phyloP scores from a whole-genome alignment of 768 basidiomycete genomes.

The Pisolithus orientalis region DNA sequence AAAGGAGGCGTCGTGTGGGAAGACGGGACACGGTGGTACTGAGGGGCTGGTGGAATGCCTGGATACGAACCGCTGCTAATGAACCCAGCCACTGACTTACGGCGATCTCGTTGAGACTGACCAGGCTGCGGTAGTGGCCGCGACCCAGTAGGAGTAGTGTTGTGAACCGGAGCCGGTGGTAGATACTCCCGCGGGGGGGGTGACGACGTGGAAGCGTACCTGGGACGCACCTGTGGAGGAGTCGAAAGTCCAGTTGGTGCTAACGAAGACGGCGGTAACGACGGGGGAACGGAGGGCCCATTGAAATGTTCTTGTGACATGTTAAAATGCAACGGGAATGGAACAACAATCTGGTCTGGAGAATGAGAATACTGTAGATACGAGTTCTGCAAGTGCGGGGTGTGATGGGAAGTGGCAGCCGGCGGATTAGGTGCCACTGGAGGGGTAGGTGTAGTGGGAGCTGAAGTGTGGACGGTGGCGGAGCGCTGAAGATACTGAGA shows the following conservation, averaged over 20 bases:
- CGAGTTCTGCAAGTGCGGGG: slow-evolving; percentile 18
- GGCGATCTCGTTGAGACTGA: slow-evolving; percentile 24
- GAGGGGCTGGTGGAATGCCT: slow-evolving; percentile 14
- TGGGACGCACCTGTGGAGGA: slow-evolving; percentile 20
- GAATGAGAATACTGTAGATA: slow-evolving; percentile 19
- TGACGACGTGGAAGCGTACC: slow-evolving; percentile 12
- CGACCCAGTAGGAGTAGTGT: slow-evolving; percentile 13
- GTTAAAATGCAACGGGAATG: slow-evolving; percentile 22
- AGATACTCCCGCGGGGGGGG: slow-evolving; percentile 21
- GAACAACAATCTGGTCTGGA: slow-evolving; percentile 13
- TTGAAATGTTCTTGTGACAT: slow-evolving; percentile 17
- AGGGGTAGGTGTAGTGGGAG: slow-evolving; percentile 7
- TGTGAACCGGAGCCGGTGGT: slow-evolving; percentile 1
- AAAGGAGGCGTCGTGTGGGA: slow-evolving; percentile 12
- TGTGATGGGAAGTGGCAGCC: slow-evolving; percentile 11
- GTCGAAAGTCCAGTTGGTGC: slow-evolving; percentile 12
- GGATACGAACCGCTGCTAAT: slow-evolving; percentile 14
- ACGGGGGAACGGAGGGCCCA: slow-evolving; percentile 5
- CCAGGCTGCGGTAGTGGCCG: slow-evolving; percentile 28
- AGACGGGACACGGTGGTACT: slow-evolving; percentile 28
- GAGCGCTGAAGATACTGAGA: slow-evolving; percentile 12
- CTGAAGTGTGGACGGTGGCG: slow-evolving; percentile 9
- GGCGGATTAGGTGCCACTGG: slow-evolving; percentile 6
- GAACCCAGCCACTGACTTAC: slow-evolving; percentile 23
- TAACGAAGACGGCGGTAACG: slow-evolving; percentile 11